Evolutionary conservation across 495 filamentous ascomycete genomes (phyloP), one percentile per base, ranked within the genome.

Genomic region (Chaetomidium leptoderma): DNA sequence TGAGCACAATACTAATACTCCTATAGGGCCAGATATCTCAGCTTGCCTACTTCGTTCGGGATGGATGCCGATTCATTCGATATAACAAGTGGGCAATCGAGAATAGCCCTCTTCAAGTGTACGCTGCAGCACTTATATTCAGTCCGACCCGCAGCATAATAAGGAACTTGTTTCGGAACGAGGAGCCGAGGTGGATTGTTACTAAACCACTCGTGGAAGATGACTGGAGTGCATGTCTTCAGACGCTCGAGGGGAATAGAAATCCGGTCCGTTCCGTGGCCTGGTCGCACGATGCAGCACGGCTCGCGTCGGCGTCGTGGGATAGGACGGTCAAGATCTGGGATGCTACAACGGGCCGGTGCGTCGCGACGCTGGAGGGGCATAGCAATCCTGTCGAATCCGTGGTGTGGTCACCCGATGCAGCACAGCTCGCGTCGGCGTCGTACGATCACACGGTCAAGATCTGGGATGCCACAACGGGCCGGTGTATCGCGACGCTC

Each of bases 191-290:
- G 4, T 63, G 61, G 40, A 50, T 50, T 4, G 35, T 42, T 62
- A 74, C 37, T 58, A 58, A 0, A 74, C 71, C n/a, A 52, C 70
- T 19, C 60, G 68, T 60, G 53, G 75, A 59, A 14, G 17, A 35
- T 16, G 21, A 16, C 2, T 76, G 74, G 74, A 66, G 72, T 58
- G 43, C 54, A 36, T 63, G 46, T 16, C 45, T 40, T 17, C 46
- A 57, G 40, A 63, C 57, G 47, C 52, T 65, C 33, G 55, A 65
- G 43, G 59, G 42, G n/a, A n/a, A 33, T 33, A 33, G 32, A 6
- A 11, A 33, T 11, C 11, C 32, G 32, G 36, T 39, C 36, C 5
- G 0, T n/a, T 16, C 16, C 9, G 36, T 39, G 36, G 36, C 36
- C 14, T 39, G 36, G 36, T 39, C 36, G 14, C 36, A 14, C 10